These are phyloP conservation scores for Agrostemma githago DNA, from an alignment of 148 eudicot species.

Conservation along the genomic window DNA sequence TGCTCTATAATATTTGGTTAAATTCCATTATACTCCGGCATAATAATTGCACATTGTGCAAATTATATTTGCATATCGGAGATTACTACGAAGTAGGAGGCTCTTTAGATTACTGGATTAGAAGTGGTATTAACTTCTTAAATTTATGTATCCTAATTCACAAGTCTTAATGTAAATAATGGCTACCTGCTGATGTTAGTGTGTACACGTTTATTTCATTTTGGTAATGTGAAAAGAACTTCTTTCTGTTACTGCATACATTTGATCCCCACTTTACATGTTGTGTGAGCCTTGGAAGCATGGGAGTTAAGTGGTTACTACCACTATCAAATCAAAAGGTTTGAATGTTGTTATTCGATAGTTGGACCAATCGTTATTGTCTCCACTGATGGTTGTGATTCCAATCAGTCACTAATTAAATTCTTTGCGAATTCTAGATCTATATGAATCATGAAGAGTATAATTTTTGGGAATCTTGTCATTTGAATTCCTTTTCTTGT, in stretches of 20 bases:
- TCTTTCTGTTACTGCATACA: not conserved
- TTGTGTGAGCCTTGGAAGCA: not conserved
- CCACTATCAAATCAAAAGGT: not conserved
- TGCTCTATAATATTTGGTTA: no score
- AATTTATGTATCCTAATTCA: no score
- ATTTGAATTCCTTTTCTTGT: not conserved
- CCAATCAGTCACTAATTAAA: not conserved
- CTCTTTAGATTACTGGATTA: no score
- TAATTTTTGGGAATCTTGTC: not conserved
- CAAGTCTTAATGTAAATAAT: not conserved
- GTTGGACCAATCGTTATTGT: not conserved
- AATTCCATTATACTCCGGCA: no score
- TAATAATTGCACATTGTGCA: no score
- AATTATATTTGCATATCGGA: no score
- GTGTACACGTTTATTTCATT: not conserved
- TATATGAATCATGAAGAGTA: not conserved
- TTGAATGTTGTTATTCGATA: not conserved
- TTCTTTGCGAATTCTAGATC: not conserved
- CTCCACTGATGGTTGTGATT: not conserved
- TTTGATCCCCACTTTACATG: not conserved
- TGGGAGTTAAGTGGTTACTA: no score
- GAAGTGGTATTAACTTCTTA: not conserved
- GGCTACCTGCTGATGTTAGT: not conserved
- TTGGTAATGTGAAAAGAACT: not conserved
- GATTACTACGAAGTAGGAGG: no score